Percentiles rank a stretch among this genome's conserved stretches.
Conservation (phyloP, 2,329 filamentous ascomycete species). For the Didymellaceae sp. region DNA sequence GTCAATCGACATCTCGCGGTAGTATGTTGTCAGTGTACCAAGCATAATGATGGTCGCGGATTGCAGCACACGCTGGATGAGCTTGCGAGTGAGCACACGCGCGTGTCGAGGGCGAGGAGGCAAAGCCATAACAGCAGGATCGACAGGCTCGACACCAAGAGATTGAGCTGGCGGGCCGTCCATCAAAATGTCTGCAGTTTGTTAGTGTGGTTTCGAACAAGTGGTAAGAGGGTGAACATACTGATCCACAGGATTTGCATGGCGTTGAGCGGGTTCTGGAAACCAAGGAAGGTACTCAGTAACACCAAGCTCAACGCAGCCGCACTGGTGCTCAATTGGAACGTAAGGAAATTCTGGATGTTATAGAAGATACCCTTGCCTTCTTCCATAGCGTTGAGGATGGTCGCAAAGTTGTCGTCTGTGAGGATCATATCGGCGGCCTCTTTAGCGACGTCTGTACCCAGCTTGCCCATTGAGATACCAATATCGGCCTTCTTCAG, state of each 20-base stretch:
- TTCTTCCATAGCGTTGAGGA: constrained; percentile 94
- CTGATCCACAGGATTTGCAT: constrained; percentile 99
- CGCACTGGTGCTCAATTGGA: constrained; percentile 96
- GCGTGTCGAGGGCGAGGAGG: constrained; percentile 87
- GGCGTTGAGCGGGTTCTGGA: constrained; percentile 93
- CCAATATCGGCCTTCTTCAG: constrained; percentile 98
- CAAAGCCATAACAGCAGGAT: constrained; percentile 90
- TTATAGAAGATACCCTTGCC: constrained; percentile 99
- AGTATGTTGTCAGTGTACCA: constrained; percentile 90
- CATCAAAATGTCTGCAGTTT: constrained; percentile 88
- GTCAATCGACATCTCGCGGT: constrained; percentile 86
- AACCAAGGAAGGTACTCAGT: constrained; percentile 88
- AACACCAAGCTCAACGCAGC: constrained; percentile 91
- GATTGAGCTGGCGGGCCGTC: constrained; percentile 97
- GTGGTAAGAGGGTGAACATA: constrained; percentile 58
- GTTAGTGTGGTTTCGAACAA: neutral
- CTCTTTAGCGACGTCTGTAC: constrained; percentile 97
- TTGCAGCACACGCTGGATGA: constrained; percentile 84
- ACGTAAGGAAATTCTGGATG: constrained; percentile 98
- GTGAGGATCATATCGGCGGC: constrained; percentile 93
- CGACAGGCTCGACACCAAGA: constrained; percentile 91
- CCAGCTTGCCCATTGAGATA: constrained; percentile 93
- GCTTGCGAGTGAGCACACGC: constrained; percentile 82
- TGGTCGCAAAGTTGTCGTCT: constrained; percentile 88
- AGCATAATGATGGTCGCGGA: constrained; percentile 90